Evolutionary conservation across 345 rosid genomes (phyloP), one percentile per base, ranked within the genome.

Genomic region (Noccaea caerulescens): DNA sequence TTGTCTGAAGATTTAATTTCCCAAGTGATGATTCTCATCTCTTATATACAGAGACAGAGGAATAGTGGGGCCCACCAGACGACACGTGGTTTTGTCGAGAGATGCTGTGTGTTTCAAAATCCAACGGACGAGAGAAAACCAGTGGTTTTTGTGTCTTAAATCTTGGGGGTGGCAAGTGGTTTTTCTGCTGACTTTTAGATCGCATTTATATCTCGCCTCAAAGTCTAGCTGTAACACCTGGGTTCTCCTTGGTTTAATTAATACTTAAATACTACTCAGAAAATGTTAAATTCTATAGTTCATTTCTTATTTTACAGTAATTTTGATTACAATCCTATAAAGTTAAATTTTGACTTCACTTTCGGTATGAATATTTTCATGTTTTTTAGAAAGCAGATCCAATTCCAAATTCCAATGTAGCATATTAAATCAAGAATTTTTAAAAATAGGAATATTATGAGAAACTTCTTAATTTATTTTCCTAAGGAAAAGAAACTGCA

Each of bases 181-280:
- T 66, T 71, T 73, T 4, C 57, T 14, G 38, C 66, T 47, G 60
- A 73, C 66, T 73, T 72, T 13, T 7, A 27, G 43, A 9, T 52
- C 72, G 18, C 77, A 73, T 73, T 66, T 57, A 73, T 73, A 49
- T 49, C 53, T 66, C 77, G 66, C 77, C 72, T n/a, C 75, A 11
- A 23, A 36, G n/a, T 20, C 41, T 63, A 62, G 69, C 56, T 72
- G 39, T 72, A 16, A 54, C 62, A 71, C 61, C 61, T 71, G 30
- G 14, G 37, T 33, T 14, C 10, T 16, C 10, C 23, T 14, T 23
- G 11, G 8, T 34, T 39, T 55, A 55, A n/a, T n/a, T 27, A 27
- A 27, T 27, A 27, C 30, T 27, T 27, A 27, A 4, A 27, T 27
- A 27, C 30, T 27, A 27, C 30, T 27, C 30, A 3, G 30, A 27